Evolutionary conservation across 768 basidiomycete genomes (phyloP).

Genomic region (Hericium alpestre): DNA sequence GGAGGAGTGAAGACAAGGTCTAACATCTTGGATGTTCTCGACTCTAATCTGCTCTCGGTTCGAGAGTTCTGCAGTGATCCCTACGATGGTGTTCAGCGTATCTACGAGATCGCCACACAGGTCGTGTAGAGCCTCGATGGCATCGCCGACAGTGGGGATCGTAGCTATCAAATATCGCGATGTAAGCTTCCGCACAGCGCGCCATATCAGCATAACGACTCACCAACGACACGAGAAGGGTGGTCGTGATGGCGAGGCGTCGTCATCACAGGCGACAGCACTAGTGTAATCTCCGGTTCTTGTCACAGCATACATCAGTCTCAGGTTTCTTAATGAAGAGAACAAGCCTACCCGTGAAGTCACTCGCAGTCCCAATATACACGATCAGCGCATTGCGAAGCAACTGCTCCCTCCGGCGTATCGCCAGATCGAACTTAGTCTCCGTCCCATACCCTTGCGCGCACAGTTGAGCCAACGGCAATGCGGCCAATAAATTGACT

Average conservation of each 20-base stretch:
- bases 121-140: constrained; percentile 53
- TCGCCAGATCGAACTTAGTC: constrained; percentile 49
- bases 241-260: constrained; percentile 49
- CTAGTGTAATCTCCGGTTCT: constrained; percentile 65
- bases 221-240: constrained; percentile 47
- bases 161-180: constrained; percentile 36
- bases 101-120: constrained; percentile 51
- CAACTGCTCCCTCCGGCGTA: constrained; percentile 44
- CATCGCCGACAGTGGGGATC: constrained; percentile 66
- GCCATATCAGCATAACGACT: constrained; percentile 11
- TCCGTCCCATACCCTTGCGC: constrained; percentile 38
- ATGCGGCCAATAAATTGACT: not conserved
- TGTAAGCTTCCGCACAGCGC: no score
- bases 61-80: constrained; percentile 59
- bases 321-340: no score
- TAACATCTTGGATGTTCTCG: constrained; percentile 65
- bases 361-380: constrained; percentile 63
- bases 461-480: not conserved
- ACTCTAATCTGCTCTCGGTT: constrained; percentile 59
- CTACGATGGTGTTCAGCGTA: constrained; percentile 54
- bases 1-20: constrained; percentile 12
- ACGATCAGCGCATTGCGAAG: constrained; percentile 52
- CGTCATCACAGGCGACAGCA: constrained; percentile 58
- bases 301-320: no score
- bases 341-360: no score